Base-by-base conservation (phyloP, 352 stramenopile species). In the Discostella stelligera region DNA sequence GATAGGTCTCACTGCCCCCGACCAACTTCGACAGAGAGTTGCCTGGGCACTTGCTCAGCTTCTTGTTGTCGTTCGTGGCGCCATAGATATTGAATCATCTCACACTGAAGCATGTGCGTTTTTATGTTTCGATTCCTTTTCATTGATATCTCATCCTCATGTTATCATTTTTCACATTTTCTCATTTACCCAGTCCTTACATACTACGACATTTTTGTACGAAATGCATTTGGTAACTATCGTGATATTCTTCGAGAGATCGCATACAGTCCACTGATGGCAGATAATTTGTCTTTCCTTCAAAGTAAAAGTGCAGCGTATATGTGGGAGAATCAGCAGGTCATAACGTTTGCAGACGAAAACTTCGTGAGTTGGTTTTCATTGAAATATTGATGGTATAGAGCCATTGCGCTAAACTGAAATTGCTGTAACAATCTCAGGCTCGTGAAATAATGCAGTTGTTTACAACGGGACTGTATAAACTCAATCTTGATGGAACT, bases 201-300 rank as follows among this genome's bases (percentile, higher is more conserved):
- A n/a, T 94, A 92, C 56, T 92, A 93, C 74, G 89, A 94, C 66
- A 92, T 93, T 50, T 93, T 93, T 60, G 77, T 86, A 0, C 58
- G 81, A 18, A 75, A 93, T 70, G 82, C 83, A n/a, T 94, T 94
- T 76, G 88, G 88, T 37, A 94, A 90, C 30, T 94, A 92, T 52
- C 53, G 81, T 21, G 79, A 93, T 59, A 75, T 94, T 7, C 62
- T 95, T 4, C 77, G 82, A 23, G 89, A 94, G 60, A 82, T 93
- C 23, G 80, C 80, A 23, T 93, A 83, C 68, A 85, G 52, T 65
- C 79, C 89, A 30, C 14, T 92, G 25, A 95, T 95, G 90, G 86
- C 73, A 64, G 74, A 86, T 41, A 90, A 91, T 52, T 63, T 95
- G 4, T 87, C 83, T 0, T 94, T 82, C 66, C 60, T 91, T 8